These are phyloP conservation scores for Phytopythium delawarense DNA, from an alignment of 352 stramenopile genomes.

Conservation along the genomic window DNA sequence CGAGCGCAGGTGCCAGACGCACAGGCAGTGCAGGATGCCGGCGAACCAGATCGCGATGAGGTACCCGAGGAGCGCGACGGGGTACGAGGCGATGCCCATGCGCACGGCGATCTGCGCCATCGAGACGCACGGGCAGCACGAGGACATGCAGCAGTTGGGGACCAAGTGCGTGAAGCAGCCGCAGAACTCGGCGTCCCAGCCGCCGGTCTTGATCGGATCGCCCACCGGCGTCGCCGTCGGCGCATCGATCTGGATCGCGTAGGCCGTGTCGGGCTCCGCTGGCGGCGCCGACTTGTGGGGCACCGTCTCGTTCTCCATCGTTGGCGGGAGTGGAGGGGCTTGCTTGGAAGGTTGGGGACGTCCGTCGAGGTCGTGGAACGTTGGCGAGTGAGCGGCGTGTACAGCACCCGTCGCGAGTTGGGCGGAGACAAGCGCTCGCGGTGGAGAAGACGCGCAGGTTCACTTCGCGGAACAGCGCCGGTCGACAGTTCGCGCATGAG, in stretches of 20 bases:
- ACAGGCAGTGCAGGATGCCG: conserved; percentile 8
- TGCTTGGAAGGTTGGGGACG: background rate
- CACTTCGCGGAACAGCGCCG: background rate
- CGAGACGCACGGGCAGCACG: conserved; percentile 19
- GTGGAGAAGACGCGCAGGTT: background rate
- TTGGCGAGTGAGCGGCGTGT: background rate
- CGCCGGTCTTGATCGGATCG: conserved; percentile 1
- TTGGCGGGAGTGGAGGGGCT: background rate
- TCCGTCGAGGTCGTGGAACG: background rate
- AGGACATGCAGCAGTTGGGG: conserved; percentile 20
- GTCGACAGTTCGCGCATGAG: too few relatives aligned
- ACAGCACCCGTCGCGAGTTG: background rate
- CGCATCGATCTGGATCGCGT: conserved; percentile 24
- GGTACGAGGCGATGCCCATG: conserved; percentile 11
- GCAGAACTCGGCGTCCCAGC: conserved; percentile 16
- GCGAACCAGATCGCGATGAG: conserved; percentile 8
- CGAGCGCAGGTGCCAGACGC: conserved; percentile 22
- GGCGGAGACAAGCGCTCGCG: background rate
- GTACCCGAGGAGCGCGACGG: background rate
- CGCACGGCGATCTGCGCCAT: conserved; percentile 13
- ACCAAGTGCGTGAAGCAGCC: conserved; percentile 13
- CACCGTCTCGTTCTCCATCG: background rate
- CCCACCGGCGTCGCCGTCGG: background rate
- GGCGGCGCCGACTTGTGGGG: background rate
- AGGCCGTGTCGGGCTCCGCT: conserved; percentile 11